Evolutionary conservation across 2,329 filamentous ascomycete species (phyloP).

Genomic region (Scopulariopsis brevicaulis): DNA sequence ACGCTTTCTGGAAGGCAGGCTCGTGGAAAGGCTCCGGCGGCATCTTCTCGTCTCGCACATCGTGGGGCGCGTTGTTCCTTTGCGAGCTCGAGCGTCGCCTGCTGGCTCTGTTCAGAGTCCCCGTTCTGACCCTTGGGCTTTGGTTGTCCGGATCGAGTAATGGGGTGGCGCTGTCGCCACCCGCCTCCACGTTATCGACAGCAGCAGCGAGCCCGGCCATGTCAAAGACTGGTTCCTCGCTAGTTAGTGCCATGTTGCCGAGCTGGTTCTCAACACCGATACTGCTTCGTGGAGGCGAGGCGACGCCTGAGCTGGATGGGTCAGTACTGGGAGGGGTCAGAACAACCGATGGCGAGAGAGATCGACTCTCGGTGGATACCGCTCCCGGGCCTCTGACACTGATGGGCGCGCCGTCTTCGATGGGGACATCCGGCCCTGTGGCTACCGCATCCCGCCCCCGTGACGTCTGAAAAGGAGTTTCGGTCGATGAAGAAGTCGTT

Average conservation of each 20-base stretch:
- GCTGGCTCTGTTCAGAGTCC: slow-evolving; percentile 1
- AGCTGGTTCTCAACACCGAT: neutral
- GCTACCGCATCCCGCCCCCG: neutral
- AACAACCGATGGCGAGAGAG: neutral
- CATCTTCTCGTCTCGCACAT: slow-evolving; percentile 18
- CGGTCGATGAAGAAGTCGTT: neutral
- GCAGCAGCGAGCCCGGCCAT: neutral
- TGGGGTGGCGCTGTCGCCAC: neutral
- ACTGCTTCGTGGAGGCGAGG: neutral
- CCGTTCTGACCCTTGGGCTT: neutral
- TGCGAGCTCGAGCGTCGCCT: neutral
- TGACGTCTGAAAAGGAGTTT: neutral
- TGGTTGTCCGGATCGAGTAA: neutral
- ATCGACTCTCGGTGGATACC: neutral
- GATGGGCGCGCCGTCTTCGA: neutral
- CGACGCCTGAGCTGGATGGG: neutral
- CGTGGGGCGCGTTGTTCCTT: neutral
- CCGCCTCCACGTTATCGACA: neutral
- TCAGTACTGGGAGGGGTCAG: neutral
- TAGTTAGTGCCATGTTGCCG: neutral
- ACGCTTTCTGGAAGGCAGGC: slow-evolving; percentile 19
- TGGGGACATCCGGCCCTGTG: neutral
- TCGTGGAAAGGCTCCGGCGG: slow-evolving; percentile 22
- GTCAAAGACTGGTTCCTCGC: neutral
- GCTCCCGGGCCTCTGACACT: neutral